Percentiles rank a stretch among this genome's conserved stretches.
phyloP scores from a whole-genome alignment of 2,329 filamentous ascomycete genomes.

The Hymenoscyphus scutula region DNA sequence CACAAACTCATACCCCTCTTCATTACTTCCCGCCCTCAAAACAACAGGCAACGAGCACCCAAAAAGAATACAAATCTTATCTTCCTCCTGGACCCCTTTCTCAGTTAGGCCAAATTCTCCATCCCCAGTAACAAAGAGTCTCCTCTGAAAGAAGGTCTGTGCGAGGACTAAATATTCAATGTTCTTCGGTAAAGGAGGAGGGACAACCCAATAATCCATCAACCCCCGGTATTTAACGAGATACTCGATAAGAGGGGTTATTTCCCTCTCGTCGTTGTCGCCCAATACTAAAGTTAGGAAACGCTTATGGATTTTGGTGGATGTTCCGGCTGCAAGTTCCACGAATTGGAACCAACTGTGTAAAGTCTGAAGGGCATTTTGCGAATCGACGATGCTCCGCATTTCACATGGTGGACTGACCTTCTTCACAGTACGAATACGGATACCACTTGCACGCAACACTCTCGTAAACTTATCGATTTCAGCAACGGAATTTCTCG shows the following conservation, averaged over 20 bases:
- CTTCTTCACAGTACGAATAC: neutral
- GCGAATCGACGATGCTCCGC: neutral
- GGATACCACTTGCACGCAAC: neutral
- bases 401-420: no score
- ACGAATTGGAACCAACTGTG: neutral
- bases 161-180: neutral
- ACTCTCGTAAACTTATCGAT: neutral
- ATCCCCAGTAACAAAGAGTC: conserved; percentile 5
- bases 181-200: neutral
- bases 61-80: conserved; percentile 17
- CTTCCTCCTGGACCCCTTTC: neutral
- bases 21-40: conserved; percentile 5
- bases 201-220: neutral
- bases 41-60: conserved; percentile 18
- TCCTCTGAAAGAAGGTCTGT: neutral
- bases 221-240: neutral
- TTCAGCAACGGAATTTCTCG: neutral
- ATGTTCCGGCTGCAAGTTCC: neutral
- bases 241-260: neutral
- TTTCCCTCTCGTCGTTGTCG: neutral
- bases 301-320: neutral
- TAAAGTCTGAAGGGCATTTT: neutral
- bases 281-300: neutral
- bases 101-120: conserved; percentile 11
- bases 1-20: neutral